Conservation (phyloP, 1,284 basidiomycete genomes). For the Pterula multifida region DNA sequence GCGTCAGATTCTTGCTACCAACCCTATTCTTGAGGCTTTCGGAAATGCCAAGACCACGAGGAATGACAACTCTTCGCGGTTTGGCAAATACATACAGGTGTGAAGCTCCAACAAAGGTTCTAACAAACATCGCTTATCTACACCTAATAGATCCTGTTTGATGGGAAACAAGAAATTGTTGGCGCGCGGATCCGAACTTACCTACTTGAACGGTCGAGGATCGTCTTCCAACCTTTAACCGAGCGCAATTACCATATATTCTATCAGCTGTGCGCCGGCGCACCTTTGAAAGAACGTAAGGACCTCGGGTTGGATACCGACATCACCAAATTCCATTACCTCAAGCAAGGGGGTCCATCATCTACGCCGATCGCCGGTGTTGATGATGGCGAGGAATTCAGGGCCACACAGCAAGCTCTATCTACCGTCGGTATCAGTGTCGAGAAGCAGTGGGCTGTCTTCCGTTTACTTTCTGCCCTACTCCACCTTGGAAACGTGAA, state of each 20-base stretch:
- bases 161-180: slow-evolving; percentile 90
- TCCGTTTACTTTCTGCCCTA: slow-evolving; percentile 86
- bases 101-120: slow-evolving; percentile 13
- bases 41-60: slow-evolving; percentile 99
- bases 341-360: slow-evolving; percentile 85
- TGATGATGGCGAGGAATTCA: slow-evolving; percentile 94
- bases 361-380: slow-evolving; percentile 85
- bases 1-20: slow-evolving; percentile 94
- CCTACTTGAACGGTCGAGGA: slow-evolving; percentile 90
- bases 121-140: slow-evolving; percentile 3
- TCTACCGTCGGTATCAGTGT: slow-evolving; percentile 96
- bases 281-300: slow-evolving; percentile 90
- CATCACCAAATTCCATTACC: slow-evolving; percentile 81
- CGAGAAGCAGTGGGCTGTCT: slow-evolving; percentile 97
- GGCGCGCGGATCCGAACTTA: slow-evolving; percentile 97
- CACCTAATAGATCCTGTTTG: slow-evolving; percentile 79
- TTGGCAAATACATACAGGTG: slow-evolving; percentile 99
- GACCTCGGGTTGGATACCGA: slow-evolving; percentile 85
- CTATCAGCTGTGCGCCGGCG: slow-evolving; percentile 97
- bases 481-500: slow-evolving; percentile 96
- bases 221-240: slow-evolving; percentile 93
- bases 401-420: slow-evolving; percentile 85
- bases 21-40: slow-evolving; percentile 97
- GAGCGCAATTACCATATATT: slow-evolving; percentile 99
- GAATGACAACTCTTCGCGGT: slow-evolving; percentile 98